phyloP scores from a whole-genome alignment of 768 basidiomycete species.

The Pleurotus pulmonarius region DNA sequence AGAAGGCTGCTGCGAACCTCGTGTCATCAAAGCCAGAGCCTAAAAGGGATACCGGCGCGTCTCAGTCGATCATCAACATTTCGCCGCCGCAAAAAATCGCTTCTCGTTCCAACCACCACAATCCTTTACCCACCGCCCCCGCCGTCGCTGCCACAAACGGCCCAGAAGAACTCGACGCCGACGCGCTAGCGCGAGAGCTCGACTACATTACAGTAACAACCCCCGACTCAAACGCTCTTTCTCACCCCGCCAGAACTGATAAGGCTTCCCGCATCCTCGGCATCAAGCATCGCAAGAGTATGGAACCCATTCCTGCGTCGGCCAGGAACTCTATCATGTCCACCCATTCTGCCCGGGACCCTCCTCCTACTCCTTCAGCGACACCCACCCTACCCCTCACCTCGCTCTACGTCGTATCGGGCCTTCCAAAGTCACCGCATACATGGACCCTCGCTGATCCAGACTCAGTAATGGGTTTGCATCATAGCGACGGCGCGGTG shows the following conservation, averaged over 20 bases:
- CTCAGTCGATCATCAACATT: slow-evolving; percentile 52
- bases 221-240: slow-evolving; percentile 23
- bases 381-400: slow-evolving; percentile 72
- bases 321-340: slow-evolving; percentile 76
- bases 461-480: slow-evolving; percentile 75
- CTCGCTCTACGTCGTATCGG: slow-evolving; percentile 83
- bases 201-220: slow-evolving; percentile 61
- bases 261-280: slow-evolving; percentile 80
- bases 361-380: slow-evolving; percentile 56
- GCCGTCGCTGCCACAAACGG: slow-evolving; percentile 7
- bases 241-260: slow-evolving; percentile 45
- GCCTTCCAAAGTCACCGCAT: slow-evolving; percentile 84
- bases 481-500: slow-evolving; percentile 83
- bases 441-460: slow-evolving; percentile 89
- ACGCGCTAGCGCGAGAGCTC: slow-evolving; percentile 63
- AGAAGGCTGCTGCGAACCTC: slow-evolving; percentile 24
- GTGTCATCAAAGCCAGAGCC: slow-evolving; percentile 21
- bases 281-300: slow-evolving; percentile 68
- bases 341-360: slow-evolving; percentile 60
- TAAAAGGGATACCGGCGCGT: slow-evolving; percentile 27
- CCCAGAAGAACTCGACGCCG: slow-evolving; percentile 28
- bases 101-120: slow-evolving; percentile 18
- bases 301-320: slow-evolving; percentile 83
- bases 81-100: slow-evolving; percentile 23
- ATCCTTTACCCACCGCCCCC: slow-evolving; percentile 15